phyloP scores from a whole-genome alignment of 2,329 filamentous ascomycete species.

The Fusarium palustre region DNA sequence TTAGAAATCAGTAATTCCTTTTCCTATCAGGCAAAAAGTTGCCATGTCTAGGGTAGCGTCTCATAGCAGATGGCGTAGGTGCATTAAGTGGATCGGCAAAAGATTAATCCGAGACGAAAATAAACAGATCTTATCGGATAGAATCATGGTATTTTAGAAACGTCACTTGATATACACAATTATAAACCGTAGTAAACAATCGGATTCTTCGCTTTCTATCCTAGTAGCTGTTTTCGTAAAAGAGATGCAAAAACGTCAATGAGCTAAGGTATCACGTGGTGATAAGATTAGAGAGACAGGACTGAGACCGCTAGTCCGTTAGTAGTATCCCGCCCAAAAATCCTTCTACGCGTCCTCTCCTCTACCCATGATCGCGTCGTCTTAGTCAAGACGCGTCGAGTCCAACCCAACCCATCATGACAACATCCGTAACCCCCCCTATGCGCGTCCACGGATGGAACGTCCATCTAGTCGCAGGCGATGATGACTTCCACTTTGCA shows the following conservation, averaged over 20 bases:
- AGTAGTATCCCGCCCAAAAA: background rate
- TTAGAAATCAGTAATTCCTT: too few relatives aligned
- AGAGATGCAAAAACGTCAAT: background rate
- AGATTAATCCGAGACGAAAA: background rate
- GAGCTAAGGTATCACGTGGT: background rate
- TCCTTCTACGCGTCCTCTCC: background rate
- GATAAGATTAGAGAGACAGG: background rate
- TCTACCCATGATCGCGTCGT: background rate
- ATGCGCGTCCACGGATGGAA: slow-evolving; percentile 8
- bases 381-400: background rate
- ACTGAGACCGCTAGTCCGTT: background rate
- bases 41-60: background rate
- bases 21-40: background rate
- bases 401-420: background rate
- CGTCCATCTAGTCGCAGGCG: background rate
- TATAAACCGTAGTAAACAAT: background rate
- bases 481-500: background rate
- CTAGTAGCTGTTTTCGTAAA: background rate
- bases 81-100: background rate
- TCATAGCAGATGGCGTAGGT: background rate
- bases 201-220: background rate
- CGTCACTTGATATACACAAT: background rate
- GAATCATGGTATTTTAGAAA: background rate
- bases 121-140: too few relatives aligned
- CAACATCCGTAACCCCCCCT: background rate